A percentile compares a stretch with the other conserved stretches of the same genome.
Conservation (phyloP, 768 basidiomycete genomes). For the Mycena maculata region DNA sequence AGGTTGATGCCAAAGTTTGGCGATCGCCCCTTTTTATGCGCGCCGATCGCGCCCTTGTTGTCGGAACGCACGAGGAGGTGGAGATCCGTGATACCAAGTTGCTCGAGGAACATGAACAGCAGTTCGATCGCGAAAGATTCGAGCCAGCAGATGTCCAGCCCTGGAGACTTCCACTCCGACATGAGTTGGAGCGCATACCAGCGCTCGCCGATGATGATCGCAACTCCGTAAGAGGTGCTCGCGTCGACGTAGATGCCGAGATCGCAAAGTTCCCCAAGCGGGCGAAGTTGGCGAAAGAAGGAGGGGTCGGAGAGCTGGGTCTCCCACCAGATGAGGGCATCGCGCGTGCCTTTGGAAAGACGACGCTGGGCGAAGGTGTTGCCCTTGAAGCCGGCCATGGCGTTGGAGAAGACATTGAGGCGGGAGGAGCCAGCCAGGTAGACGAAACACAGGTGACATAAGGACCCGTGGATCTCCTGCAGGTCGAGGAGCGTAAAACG, state of each 20-base stretch:
- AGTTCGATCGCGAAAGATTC: slow-evolving; percentile 5
- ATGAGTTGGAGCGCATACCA: too few species aligned
- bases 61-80: slow-evolving; percentile 7
- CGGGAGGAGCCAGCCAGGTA: not conserved
- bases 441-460: slow-evolving; percentile 11
- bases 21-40: too few species aligned
- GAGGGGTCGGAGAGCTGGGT: not conserved
- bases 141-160: slow-evolving; percentile 17
- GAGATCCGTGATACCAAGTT: not conserved
- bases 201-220: too few species aligned
- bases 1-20: slow-evolving; percentile 3
- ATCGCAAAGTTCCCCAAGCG: not conserved
- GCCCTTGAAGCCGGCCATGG: not conserved
- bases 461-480: not conserved
- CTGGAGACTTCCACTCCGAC: not conserved
- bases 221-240: too few species aligned
- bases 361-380: not conserved
- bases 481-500: too few species aligned
- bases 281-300: not conserved
- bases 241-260: too few species aligned
- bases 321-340: slow-evolving; percentile 2
- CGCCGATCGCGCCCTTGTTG: slow-evolving; percentile 18
- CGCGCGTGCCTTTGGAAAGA: not conserved
- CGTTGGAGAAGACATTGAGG: not conserved
- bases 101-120: too few species aligned